These are phyloP conservation scores for Pulveroboletus sp. DNA, from an alignment of 768 basidiomycete species.

Conservation along the genomic window DNA sequence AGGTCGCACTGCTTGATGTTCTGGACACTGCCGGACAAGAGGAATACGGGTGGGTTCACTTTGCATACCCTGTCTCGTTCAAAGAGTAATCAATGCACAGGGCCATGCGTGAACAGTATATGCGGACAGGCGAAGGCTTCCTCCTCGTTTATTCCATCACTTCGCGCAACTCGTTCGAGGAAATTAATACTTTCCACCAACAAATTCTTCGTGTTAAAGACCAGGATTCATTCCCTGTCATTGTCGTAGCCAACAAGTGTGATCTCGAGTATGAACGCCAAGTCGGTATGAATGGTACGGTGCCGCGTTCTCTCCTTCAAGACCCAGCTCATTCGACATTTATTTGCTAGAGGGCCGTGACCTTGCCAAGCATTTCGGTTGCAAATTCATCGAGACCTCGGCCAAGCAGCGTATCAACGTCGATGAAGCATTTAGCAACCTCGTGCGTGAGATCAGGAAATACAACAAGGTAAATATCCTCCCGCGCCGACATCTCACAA, in stretches of 20 bases:
- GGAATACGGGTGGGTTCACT: constrained; percentile 80
- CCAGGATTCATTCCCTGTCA: constrained; percentile 90
- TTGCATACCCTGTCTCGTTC: constrained; percentile 1
- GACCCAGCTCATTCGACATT: not conserved
- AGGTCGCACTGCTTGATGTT: constrained; percentile 95
- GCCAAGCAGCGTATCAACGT: constrained; percentile 97
- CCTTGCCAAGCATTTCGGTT: constrained; percentile 90
- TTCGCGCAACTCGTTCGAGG: constrained; percentile 95
- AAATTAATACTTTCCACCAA: constrained; percentile 93
- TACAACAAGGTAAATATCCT: constrained; percentile 74
- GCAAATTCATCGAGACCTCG: constrained; percentile 94
- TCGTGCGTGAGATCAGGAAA: constrained; percentile 90
- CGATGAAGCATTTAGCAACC: constrained; percentile 89
- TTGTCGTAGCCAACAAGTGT: constrained; percentile 97
- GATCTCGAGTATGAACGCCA: constrained; percentile 95
- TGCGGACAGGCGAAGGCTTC: constrained; percentile 98
- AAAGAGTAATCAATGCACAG: constrained; percentile 36
- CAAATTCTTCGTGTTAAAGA: constrained; percentile 97
- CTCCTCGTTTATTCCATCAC: constrained; percentile 97
- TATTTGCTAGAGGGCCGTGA: constrained; percentile 84
- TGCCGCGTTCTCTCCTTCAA: not conserved
- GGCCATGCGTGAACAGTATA: constrained; percentile 99
- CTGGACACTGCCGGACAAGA: constrained; percentile 98
- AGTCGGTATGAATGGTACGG: constrained; percentile 88
- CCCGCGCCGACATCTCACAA: not conserved